Conservation (phyloP, 2,329 filamentous ascomycete species). For the Fusarium nelsonii region DNA sequence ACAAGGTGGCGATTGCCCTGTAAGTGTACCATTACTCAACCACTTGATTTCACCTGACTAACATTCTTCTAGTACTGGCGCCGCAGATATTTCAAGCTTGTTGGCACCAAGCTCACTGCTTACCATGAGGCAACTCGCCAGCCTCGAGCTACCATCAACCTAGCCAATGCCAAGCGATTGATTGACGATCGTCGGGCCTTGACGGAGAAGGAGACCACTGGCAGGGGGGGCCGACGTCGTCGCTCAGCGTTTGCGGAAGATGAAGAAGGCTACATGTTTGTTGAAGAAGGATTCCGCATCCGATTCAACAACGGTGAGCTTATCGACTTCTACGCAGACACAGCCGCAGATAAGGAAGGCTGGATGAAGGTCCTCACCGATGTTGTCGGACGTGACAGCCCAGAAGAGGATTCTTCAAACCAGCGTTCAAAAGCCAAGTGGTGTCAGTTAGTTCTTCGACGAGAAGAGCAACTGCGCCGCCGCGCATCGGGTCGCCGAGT, state of each 20-base stretch:
- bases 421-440: conserved; percentile 68
- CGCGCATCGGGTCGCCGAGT: conserved; percentile 65
- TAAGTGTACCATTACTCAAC: conserved; percentile 64
- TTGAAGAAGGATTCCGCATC: conserved; percentile 98
- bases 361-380: conserved; percentile 94
- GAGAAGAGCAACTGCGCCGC: conserved; percentile 70
- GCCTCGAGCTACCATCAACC: conserved; percentile 95
- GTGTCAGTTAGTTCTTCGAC: conserved; percentile 75
- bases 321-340: conserved; percentile 98
- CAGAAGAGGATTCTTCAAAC: conserved; percentile 60
- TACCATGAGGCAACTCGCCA: conserved; percentile 97
- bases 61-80: conserved; percentile 84
- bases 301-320: conserved; percentile 98
- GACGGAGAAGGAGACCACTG: conserved; percentile 84
- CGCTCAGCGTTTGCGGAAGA: conserved; percentile 98
- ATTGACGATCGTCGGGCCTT: conserved; percentile 92
- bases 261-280: conserved; percentile 99
- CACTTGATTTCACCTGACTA: conserved; percentile 47
- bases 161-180: conserved; percentile 90
- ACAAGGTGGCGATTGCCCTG: conserved; percentile 96
- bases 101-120: conserved; percentile 90
- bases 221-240: conserved; percentile 81
- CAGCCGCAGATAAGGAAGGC: conserved; percentile 84
- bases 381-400: conserved; percentile 68
- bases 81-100: conserved; percentile 94